Evolutionary conservation across 1,139 yeast genomes (phyloP).

Genomic region (Lodderomyces jiufengensis): DNA sequence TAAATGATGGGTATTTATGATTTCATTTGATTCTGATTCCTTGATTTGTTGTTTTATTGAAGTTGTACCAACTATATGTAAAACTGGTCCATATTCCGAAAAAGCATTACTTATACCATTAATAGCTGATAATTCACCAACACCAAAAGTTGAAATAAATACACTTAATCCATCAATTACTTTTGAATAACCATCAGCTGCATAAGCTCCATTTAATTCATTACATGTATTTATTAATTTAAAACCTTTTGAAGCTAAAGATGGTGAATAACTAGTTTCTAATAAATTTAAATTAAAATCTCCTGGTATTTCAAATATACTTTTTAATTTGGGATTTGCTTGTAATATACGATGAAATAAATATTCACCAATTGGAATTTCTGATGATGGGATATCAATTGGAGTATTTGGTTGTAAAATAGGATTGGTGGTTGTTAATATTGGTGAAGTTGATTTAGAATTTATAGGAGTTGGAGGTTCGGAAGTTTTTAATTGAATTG

Average conservation of each 20-base stretch:
- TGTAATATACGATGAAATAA: conserved; percentile 34
- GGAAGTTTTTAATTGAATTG: conserved; percentile 8
- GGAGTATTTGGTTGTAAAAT: neutral
- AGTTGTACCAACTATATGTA: conserved; percentile 81
- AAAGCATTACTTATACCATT: conserved; percentile 83
- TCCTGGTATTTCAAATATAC: conserved; percentile 43
- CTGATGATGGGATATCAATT: neutral
- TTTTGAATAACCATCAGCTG: conserved; percentile 77
- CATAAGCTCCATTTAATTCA: conserved; percentile 54
- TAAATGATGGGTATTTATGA: conserved; percentile 60
- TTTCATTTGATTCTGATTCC: conserved; percentile 19
- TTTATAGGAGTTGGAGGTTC: neutral
- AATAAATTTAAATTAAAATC: conserved; percentile 38
- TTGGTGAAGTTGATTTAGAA: neutral
- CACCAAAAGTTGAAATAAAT: conserved; percentile 70
- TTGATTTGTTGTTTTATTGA: conserved; percentile 26
- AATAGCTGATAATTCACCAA: conserved; percentile 81
- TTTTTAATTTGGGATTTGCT: conserved; percentile 32
- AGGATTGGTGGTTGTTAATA: neutral
- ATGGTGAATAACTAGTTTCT: conserved; percentile 32
- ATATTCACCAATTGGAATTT: conserved; percentile 37
- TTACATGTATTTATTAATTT: conserved; percentile 31
- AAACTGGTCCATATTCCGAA: conserved; percentile 73
- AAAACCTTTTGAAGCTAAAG: conserved; percentile 18
- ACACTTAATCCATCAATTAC: conserved; percentile 42